Evolutionary conservation across 306 rosid genomes (phyloP), one percentile per base, ranked within the genome.

Genomic region (Hippophae rhamnoides): DNA sequence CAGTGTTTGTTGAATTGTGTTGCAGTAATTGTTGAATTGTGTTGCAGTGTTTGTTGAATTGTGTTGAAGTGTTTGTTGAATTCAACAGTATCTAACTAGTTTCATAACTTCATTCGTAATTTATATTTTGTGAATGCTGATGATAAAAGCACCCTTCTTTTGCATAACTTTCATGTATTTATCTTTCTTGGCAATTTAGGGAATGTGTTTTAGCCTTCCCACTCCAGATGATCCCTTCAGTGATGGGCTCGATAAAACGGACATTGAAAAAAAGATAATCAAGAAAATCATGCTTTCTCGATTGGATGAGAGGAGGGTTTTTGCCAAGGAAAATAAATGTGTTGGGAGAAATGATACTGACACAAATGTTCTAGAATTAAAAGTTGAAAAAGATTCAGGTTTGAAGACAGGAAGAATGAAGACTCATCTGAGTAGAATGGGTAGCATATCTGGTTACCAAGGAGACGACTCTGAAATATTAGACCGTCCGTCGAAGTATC

Each of bases 181-280:
- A 47, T 55, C 52, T 61, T 13, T 62, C 46, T 5, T 73, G 58
- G 38, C 38, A 61, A 67, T 71, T 14, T 71, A 92, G 99, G 99
- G 96, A 31, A 88, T 92, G 96, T 92, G 99, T 72, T 87, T 76
- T 75, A 92, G 95, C 69, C 86, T 88, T 58, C 99, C 96, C 61
- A 80, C 84, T 47, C 83, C 41, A 0, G 99, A 83, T 5, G 96
- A 92, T 74, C 99, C 99, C 64, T 92, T 80, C 83, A 87, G 87
- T 50, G 96, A 92, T 62, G 74, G 69, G 45, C 61, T 68, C 10
- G 96, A 82, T 60, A 80, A 76, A 62, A 69, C 62, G 55, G 81
- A 83, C 56, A 45, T 58, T 10, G 58, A 78, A 43, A 60, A n/a
- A 56, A 70, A n/a, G 45, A 71, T 11, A 58, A 26, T 56, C 62